A percentile compares a stretch with the other conserved stretches of the same genome.
These are phyloP conservation scores for Xylariaceae sp. DNA, from an alignment of 2,329 filamentous ascomycete species.

Conservation along the genomic window DNA sequence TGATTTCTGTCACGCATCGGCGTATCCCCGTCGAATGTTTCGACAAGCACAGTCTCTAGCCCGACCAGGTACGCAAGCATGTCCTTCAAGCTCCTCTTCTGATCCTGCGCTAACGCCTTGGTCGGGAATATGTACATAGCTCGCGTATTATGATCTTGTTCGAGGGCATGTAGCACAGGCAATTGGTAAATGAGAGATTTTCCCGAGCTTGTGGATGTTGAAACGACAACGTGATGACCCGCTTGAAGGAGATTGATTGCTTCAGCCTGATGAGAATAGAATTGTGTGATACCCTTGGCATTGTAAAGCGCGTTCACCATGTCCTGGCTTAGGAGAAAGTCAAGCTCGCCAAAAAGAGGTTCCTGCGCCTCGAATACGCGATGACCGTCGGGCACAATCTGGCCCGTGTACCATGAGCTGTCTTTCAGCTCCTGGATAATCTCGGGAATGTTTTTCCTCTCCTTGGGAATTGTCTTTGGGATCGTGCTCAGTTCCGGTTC, in stretches of 20 bases:
- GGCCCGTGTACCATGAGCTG: slow-evolving; percentile 84
- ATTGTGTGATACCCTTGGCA: slow-evolving; percentile 77
- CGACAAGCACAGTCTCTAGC: slow-evolving; percentile 75
- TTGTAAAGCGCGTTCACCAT: slow-evolving; percentile 97
- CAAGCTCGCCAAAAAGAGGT: slow-evolving; percentile 78
- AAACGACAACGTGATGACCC: slow-evolving; percentile 85
- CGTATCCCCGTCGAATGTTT: slow-evolving; percentile 96
- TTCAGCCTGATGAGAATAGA: slow-evolving; percentile 92
- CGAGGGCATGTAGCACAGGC: slow-evolving; percentile 84
- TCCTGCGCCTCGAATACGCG: slow-evolving; percentile 86
- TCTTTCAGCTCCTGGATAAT: slow-evolving; percentile 84
- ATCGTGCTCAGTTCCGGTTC: slow-evolving; percentile 49
- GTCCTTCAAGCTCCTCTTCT: slow-evolving; percentile 84
- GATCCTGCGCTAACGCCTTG: slow-evolving; percentile 94
- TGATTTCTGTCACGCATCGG: slow-evolving; percentile 75
- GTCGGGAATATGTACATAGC: slow-evolving; percentile 99
- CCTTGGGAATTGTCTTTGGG: slow-evolving; percentile 74
- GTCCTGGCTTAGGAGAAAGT: slow-evolving; percentile 84
- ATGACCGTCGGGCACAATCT: slow-evolving; percentile 93
- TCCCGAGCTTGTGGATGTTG: slow-evolving; percentile 93
- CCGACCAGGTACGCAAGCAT: slow-evolving; percentile 79
- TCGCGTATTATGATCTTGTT: slow-evolving; percentile 73
- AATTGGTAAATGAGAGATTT: slow-evolving; percentile 99
- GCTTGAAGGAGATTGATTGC: slow-evolving; percentile 86
- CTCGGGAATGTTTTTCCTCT: slow-evolving; percentile 78